phyloP scores from a whole-genome alignment of 2,329 filamentous ascomycete genomes.

The Didymella arachidicola region DNA sequence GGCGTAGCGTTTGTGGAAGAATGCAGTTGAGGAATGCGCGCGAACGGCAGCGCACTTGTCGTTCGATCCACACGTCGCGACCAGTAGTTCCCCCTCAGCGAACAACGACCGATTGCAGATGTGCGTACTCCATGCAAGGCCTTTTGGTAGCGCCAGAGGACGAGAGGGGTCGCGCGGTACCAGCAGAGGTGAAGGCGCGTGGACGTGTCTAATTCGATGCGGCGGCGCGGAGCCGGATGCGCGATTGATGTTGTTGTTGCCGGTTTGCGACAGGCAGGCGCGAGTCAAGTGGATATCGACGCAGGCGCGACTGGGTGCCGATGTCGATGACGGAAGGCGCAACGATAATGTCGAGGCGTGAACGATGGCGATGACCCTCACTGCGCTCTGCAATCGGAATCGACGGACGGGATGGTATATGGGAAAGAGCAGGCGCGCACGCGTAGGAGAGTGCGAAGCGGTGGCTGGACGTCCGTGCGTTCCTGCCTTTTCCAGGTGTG shows the following conservation, averaged over 20 bases:
- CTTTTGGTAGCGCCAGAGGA: slow-evolving; percentile 26
- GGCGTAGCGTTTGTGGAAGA: slow-evolving; percentile 35
- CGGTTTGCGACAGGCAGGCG: slow-evolving; percentile 33
- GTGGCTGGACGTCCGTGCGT: slow-evolving; percentile 18
- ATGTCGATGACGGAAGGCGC: slow-evolving; percentile 26
- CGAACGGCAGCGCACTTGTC: slow-evolving; percentile 27
- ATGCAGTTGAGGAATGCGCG: slow-evolving; percentile 38
- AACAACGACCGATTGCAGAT: slow-evolving; percentile 36
- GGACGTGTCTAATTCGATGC: slow-evolving; percentile 37
- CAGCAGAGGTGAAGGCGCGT: slow-evolving; percentile 23
- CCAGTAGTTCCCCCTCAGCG: slow-evolving; percentile 43
- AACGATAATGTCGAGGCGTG: slow-evolving; percentile 17
- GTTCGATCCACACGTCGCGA: slow-evolving; percentile 31
- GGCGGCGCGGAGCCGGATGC: slow-evolving; percentile 28
- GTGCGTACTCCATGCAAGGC: slow-evolving; percentile 47
- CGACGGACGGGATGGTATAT: slow-evolving; percentile 41
- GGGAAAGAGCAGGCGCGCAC: slow-evolving; percentile 32
- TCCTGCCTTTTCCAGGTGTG: slow-evolving; percentile 25
- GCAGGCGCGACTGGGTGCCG: slow-evolving; percentile 18
- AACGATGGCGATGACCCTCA: slow-evolving; percentile 38
- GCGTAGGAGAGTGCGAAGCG: slow-evolving; percentile 13
- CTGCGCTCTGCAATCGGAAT: slow-evolving; percentile 31
- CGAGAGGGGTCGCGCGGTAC: slow-evolving; percentile 23
- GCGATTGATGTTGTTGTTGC: slow-evolving; percentile 30
- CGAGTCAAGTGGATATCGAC: slow-evolving; percentile 19